Conservation (phyloP, 257 asterid genomes). For the Forsythia viridissima region DNA sequence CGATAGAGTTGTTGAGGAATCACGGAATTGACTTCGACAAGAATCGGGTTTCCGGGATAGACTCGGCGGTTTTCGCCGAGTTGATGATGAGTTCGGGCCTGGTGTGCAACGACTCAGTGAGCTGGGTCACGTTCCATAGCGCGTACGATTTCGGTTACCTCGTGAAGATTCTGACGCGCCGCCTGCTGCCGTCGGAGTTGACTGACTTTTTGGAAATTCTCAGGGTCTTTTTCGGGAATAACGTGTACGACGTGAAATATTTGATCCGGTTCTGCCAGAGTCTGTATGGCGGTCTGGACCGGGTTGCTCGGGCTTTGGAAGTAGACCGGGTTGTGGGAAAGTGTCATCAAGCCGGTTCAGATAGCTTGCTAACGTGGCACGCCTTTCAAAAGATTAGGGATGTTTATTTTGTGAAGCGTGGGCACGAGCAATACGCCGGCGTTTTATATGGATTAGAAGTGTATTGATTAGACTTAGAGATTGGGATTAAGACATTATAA, state of each 20-base stretch:
- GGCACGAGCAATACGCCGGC: conserved; percentile 43
- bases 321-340: conserved; percentile 50
- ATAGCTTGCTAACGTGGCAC: conserved; percentile 61
- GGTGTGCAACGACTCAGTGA: conserved; percentile 46
- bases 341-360: conserved; percentile 68
- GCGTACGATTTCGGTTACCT: conserved; percentile 61
- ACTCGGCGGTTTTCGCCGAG: conserved; percentile 49
- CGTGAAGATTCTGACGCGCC: conserved; percentile 51
- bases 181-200: conserved; percentile 32
- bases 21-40: conserved; percentile 52
- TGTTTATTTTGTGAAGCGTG: conserved; percentile 32
- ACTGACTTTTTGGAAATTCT: conserved; percentile 32
- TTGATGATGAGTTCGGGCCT: conserved; percentile 51
- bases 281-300: conserved; percentile 50
- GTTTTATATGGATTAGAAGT: conserved; percentile 45
- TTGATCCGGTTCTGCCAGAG: conserved; percentile 45
- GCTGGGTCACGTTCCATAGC: conserved; percentile 58
- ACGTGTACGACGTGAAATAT: conserved; percentile 49
- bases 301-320: conserved; percentile 35
- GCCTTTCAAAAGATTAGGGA: conserved; percentile 48
- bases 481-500: conserved; percentile 1
- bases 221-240: conserved; percentile 36
- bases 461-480: conserved; percentile 6
- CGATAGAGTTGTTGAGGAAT: conserved; percentile 39
- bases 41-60: conserved; percentile 39